Evolutionary conservation across 2,329 filamentous ascomycete genomes (phyloP).

Genomic region (Arthrobotrys sphaeroides): DNA sequence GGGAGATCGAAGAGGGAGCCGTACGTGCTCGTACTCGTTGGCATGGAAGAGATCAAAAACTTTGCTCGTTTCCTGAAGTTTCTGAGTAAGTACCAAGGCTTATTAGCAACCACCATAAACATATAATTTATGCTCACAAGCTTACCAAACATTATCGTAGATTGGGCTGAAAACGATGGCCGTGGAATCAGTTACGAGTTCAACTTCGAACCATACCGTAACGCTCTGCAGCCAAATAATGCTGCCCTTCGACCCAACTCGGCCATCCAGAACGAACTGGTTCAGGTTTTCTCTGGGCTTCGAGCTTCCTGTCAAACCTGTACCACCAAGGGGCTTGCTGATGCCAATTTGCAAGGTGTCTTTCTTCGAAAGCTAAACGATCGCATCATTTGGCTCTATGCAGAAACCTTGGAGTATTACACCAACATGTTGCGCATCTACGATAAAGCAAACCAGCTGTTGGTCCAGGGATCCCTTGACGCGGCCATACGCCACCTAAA

Average conservation of each 20-base stretch:
- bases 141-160: background rate
- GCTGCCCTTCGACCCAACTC: background rate
- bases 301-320: conserved; percentile 15
- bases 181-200: conserved; percentile 31
- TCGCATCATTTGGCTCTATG: conserved; percentile 9
- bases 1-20: background rate
- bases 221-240: background rate
- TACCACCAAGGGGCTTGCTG: conserved; percentile 6
- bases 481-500: background rate
- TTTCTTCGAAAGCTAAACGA: conserved; percentile 21
- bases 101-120: background rate
- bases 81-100: conserved; percentile 5
- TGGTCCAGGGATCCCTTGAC: conserved; percentile 1
- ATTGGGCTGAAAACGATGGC: conserved; percentile 30
- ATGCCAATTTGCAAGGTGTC: background rate
- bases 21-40: conserved; percentile 20
- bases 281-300: background rate
- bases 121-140: background rate
- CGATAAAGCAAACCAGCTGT: conserved; percentile 1
- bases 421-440: background rate
- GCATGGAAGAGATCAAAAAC: conserved; percentile 8
- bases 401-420: background rate
- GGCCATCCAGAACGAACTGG: background rate
- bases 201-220: conserved; percentile 21
- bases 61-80: conserved; percentile 22